Evolutionary conservation across 192 early-diverging fungal species (phyloP), one percentile per base, ranked within the genome.

Genomic region (Geosiphon pyriformis): DNA sequence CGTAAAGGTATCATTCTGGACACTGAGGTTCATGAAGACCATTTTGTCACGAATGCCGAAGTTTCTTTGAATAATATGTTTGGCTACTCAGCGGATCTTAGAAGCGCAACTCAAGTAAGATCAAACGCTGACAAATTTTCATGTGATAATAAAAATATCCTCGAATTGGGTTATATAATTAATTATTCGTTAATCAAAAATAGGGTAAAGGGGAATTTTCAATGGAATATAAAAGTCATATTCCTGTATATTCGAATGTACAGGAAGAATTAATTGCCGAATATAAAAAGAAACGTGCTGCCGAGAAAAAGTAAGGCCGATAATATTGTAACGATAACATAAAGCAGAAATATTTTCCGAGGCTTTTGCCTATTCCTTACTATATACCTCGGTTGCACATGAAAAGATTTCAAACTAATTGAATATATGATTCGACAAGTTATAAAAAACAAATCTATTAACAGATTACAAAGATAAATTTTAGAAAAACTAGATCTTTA

Each of bases 61-160:
- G 96, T 98, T 27, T 90, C 94, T 3, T 76, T 98, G 67, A 98
- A 98, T 78, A 92, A 92, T 61, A 98, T 98, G 96, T 98, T 98
- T 88, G 94, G 94, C 22, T 95, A 95, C 75, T 93, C 94, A 52
- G 93, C 93, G 17, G 96, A 98, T 75, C 82, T 98, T 72, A 85
- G 96, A 63, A 89, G 88, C 34, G 83, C 85, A 59, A 93, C 93
- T 20, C 88, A 65, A 51, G 63, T 65, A 37, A 52, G 10, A 52
- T 27, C 17, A 25, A 23, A 31, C 18, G 4, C 12, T 27, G 31
- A 23, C 35, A 2, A 4, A 27, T 27, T 26, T 49, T 35, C 2
- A 46, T 42, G 22, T 61, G 15, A 7, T 32, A 32, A 25, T 50
- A n/a, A n/a, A n/a, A n/a, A 29, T 18, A 48, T 26, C 26, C 22